phyloP scores from a whole-genome alignment of 2,329 filamentous ascomycete species.

The Berkeleyomyces rouxiae region DNA sequence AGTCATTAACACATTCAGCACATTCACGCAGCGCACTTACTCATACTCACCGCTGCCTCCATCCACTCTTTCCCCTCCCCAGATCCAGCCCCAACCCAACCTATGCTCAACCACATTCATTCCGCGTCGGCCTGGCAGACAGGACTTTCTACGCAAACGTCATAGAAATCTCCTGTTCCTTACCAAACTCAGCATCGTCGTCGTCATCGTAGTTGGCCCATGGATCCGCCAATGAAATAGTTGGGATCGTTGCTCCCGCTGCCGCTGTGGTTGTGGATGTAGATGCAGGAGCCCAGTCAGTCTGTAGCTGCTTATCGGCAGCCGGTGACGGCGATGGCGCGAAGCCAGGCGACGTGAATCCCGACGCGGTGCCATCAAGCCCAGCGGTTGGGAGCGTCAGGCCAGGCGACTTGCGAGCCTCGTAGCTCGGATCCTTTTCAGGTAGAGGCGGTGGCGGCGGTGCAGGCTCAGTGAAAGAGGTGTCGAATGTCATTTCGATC shows the following conservation, averaged over 20 bases:
- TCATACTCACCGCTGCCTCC: neutral
- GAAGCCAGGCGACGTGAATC: slow-evolving; percentile 10
- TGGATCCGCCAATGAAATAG: slow-evolving; percentile 38
- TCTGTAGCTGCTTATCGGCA: neutral
- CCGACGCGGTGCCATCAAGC: neutral
- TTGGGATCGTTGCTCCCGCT: slow-evolving; percentile 32
- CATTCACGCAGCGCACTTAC: neutral
- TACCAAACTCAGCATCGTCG: slow-evolving; percentile 37
- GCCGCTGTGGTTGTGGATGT: neutral
- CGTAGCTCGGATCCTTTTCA: slow-evolving; percentile 21
- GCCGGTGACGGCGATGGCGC: slow-evolving; percentile 12
- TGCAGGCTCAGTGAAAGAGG: slow-evolving; percentile 33
- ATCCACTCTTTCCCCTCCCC: neutral
- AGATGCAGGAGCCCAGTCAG: neutral
- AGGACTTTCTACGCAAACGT: slow-evolving; percentile 47
- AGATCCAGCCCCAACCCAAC: neutral
- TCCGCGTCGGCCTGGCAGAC: neutral
- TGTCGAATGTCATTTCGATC: slow-evolving; percentile 58
- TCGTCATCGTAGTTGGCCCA: slow-evolving; percentile 56
- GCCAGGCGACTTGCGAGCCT: slow-evolving; percentile 12
- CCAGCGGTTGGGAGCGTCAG: slow-evolving; percentile 16
- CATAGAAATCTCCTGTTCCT: slow-evolving; percentile 63
- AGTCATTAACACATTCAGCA: neutral
- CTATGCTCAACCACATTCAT: too few species aligned
- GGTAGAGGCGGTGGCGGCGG: slow-evolving; percentile 17